Evolutionary conservation across 495 filamentous ascomycete species (phyloP), one percentile per base, ranked within the genome.

Genomic region (Pseudoneurospora amorphoporcata): DNA sequence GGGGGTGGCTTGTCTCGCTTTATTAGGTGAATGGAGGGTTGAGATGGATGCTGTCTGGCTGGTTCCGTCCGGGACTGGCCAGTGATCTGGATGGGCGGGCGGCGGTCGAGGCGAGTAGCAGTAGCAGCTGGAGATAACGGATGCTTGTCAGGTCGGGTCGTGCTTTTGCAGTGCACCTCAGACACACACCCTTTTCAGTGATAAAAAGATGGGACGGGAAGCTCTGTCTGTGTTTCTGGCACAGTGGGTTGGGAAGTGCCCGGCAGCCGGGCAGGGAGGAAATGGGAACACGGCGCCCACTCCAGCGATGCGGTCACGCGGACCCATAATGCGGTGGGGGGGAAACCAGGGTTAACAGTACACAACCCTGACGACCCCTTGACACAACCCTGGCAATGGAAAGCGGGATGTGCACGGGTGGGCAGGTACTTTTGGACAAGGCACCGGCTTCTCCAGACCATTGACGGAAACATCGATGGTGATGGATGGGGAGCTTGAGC

Each of bases 231-330:
- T 53, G 53, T 61, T 32, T 16, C 23, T 32, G 23, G 23, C 35
- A 61, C 53, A 61, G 53, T 32, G 14, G 29, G 19, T 32, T 32
- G 73, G 71, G 39, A 72, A 68, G 71, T 58, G 38, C 29, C 43
- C 3, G 35, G 35, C 35, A 37, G 35, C 35, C 5, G 32, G 72
- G 12, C 9, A 47, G 23, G 43, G 40, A 32, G 70, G 73, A 72
- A 73, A 70, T 72, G 40, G 73, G 73, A 69, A 75, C 29, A 61
- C 29, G 53, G 6, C 29, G 2, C 23, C 29, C 53, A 61, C 53
- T 61, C 53, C 53, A 17, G 29, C 45, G 71, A 69, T 58, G 45
- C 68, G 72, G 71, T 77, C 76, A 77, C 76, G 76, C 69, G 76
- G 73, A 70, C 74, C 71, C 71, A 72, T 74, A 72, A 77, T 35